phyloP scores from a whole-genome alignment of 176 grass and related monocot species.

The Lolium rigidum region DNA sequence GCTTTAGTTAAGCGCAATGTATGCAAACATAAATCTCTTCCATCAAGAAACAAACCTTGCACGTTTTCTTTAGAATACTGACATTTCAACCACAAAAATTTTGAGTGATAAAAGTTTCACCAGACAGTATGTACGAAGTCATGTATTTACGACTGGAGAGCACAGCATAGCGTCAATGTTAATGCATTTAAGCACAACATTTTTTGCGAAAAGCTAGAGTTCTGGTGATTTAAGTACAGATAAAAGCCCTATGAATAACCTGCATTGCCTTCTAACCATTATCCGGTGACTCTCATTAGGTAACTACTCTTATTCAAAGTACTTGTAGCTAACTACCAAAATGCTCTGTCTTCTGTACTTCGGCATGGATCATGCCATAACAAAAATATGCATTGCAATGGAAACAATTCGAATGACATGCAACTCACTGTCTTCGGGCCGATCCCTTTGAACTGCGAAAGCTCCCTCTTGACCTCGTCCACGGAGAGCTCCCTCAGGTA shows the following conservation, averaged over 20 bases:
- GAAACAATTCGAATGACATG: constrained; percentile 7
- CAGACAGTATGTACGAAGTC: neutral
- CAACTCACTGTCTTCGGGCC: constrained; percentile 82
- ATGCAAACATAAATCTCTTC: constrained; percentile 3
- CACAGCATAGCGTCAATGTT: no score
- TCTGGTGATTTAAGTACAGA: neutral
- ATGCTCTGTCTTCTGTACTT: no score
- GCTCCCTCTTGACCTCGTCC: constrained; percentile 78
- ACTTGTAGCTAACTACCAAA: neutral
- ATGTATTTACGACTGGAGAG: no score
- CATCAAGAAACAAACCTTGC: neutral
- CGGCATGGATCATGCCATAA: no score
- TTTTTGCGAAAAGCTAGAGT: neutral
- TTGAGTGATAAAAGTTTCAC: neutral
- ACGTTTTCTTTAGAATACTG: neutral
- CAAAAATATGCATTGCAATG: neutral
- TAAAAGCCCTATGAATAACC: neutral
- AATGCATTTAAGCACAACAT: neutral
- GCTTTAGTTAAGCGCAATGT: constrained; percentile 21
- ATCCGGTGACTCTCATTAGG: neutral
- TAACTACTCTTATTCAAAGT: neutral
- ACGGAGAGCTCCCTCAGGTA: constrained; percentile 65
- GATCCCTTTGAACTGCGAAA: constrained; percentile 85
- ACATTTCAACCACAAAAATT: neutral
- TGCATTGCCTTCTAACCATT: neutral